Percentiles rank a stretch among this genome's conserved stretches.
Conservation (phyloP, 2,329 filamentous ascomycete species). For the Chalaropsis thielavioides region DNA sequence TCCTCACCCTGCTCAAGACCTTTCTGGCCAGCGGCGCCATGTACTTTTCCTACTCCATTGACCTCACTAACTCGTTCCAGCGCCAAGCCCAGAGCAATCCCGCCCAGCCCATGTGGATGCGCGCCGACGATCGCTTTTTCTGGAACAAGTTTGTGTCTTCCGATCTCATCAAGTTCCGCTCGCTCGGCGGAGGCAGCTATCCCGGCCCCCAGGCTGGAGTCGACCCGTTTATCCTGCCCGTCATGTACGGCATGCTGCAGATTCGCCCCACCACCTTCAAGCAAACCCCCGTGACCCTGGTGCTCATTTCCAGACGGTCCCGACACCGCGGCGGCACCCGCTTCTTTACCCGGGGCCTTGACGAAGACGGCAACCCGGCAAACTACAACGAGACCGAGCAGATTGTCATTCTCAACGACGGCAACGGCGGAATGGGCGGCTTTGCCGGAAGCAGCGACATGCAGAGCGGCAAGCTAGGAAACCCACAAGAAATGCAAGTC, state of each 20-base stretch:
- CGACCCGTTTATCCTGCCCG: constrained; percentile 85
- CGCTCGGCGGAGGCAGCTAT: constrained; percentile 44
- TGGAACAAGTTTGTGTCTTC: constrained; percentile 92
- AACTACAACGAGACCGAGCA: constrained; percentile 99
- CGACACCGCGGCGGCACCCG: constrained; percentile 79
- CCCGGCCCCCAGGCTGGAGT: constrained; percentile 57
- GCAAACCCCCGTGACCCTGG: constrained; percentile 66
- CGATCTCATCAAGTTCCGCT: constrained; percentile 80
- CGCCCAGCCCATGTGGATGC: constrained; percentile 68
- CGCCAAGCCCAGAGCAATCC: constrained; percentile 67
- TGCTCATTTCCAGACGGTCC: constrained; percentile 77
- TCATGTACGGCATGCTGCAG: constrained; percentile 93
- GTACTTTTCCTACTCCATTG: constrained; percentile 97
- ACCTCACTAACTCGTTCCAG: constrained; percentile 94
- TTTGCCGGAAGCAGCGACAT: constrained; percentile 65
- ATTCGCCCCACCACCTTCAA: constrained; percentile 80
- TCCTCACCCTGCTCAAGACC: constrained; percentile 65
- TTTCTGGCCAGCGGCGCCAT: constrained; percentile 74
- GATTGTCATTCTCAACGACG: constrained; percentile 76
- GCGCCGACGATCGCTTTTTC: constrained; percentile 94
- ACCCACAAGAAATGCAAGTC: constrained; percentile 64
- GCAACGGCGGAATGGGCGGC: constrained; percentile 56
- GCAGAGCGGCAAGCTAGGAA: constrained; percentile 54
- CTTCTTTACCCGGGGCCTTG: constrained; percentile 88
- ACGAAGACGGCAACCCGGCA: constrained; percentile 87